These are phyloP conservation scores for Chlorencoelia australis DNA, from an alignment of 2,329 filamentous ascomycete genomes.

Conservation along the genomic window DNA sequence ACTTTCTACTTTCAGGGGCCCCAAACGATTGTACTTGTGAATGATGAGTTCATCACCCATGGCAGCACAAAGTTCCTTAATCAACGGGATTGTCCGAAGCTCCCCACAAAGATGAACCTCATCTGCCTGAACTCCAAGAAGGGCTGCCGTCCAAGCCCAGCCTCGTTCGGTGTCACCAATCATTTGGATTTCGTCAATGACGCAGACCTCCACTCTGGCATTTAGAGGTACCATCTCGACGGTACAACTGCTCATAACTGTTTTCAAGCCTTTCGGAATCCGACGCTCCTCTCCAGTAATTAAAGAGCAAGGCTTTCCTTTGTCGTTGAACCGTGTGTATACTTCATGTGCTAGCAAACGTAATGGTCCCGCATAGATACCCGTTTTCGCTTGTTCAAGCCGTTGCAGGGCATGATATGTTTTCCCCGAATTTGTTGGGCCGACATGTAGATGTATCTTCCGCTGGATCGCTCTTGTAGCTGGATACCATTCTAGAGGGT, in stretches of 20 bases:
- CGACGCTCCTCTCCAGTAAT: slow-evolving; percentile 87
- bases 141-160: slow-evolving; percentile 88
- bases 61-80: slow-evolving; percentile 65
- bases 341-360: slow-evolving; percentile 87
- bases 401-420: slow-evolving; percentile 88
- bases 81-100: slow-evolving; percentile 67
- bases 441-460: slow-evolving; percentile 84
- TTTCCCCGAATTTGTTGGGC: slow-evolving; percentile 96
- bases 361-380: slow-evolving; percentile 85
- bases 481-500: slow-evolving; percentile 87
- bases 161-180: slow-evolving; percentile 71
- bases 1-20: slow-evolving; percentile 58
- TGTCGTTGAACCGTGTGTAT: slow-evolving; percentile 74
- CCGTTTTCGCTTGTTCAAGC: slow-evolving; percentile 63
- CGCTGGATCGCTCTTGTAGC: slow-evolving; percentile 70
- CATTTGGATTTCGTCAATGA: slow-evolving; percentile 99
- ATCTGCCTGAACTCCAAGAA: slow-evolving; percentile 75
- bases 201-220: slow-evolving; percentile 63
- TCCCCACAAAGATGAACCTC: slow-evolving; percentile 94
- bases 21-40: slow-evolving; percentile 76
- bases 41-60: slow-evolving; percentile 76
- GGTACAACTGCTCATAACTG: slow-evolving; percentile 70
- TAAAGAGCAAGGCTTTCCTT: slow-evolving; percentile 66
- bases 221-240: slow-evolving; percentile 70
- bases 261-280: slow-evolving; percentile 47